phyloP scores from a whole-genome alignment of 345 rosid genomes.

The Erucastrum elatum region DNA sequence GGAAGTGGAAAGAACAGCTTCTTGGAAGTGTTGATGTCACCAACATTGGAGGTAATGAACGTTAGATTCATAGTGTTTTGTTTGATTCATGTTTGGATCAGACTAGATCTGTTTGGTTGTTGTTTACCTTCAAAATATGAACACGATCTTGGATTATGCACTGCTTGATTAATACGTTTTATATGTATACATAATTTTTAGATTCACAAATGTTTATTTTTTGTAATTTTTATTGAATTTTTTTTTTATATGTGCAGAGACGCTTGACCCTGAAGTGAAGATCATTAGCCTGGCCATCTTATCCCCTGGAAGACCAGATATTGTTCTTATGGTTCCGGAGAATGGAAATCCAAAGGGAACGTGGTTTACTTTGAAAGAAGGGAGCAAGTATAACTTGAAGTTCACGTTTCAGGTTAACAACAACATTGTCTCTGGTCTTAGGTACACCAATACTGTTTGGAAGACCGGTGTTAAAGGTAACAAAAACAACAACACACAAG shows the following conservation, averaged over 20 bases:
- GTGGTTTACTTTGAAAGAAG: conserved; percentile 84
- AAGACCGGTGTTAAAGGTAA: conserved; percentile 70
- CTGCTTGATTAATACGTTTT: background rate
- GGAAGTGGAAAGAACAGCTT: conserved; percentile 89
- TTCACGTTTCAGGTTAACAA: conserved; percentile 66
- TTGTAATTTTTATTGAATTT: background rate
- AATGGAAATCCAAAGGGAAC: conserved; percentile 57
- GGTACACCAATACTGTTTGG: conserved; percentile 76
- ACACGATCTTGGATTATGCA: background rate
- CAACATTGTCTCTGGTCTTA: conserved; percentile 85
- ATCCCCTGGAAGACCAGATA: conserved; percentile 64
- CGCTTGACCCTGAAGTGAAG: conserved; percentile 74
- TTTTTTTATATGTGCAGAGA: conserved; percentile 49
- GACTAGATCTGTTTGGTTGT: conserved; percentile 9
- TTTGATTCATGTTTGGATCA: conserved; percentile 9
- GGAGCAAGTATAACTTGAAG: conserved; percentile 59
- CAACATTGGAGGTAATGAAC: conserved; percentile 57
- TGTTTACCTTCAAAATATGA: background rate
- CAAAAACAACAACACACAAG: background rate
- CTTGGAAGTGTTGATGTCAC: conserved; percentile 68
- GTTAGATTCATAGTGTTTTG: background rate
- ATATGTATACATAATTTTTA: background rate
- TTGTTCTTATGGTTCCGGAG: conserved; percentile 60
- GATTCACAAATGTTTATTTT: background rate
- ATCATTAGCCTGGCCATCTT: conserved; percentile 61